Evolutionary conservation across 1,284 basidiomycete genomes (phyloP).

Genomic region (Pseudozyma sp.): DNA sequence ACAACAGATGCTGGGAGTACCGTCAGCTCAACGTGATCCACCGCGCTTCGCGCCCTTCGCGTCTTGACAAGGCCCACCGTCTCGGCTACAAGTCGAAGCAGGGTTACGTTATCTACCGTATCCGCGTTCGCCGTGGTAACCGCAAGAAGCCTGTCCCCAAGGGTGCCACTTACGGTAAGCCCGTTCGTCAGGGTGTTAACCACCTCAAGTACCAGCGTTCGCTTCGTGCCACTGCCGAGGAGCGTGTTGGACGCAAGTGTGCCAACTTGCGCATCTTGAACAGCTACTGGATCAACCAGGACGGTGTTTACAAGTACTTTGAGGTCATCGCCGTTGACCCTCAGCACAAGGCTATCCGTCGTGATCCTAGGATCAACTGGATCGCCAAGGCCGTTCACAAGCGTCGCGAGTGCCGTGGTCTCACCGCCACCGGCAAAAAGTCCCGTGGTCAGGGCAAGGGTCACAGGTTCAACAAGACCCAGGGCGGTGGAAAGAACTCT

Average conservation of each 20-base stretch:
- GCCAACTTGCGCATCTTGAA: slow-evolving; percentile 90
- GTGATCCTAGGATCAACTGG: slow-evolving; percentile 98
- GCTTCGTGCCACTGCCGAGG: slow-evolving; percentile 92
- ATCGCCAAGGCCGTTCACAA: slow-evolving; percentile 99
- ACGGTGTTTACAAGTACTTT: slow-evolving; percentile 99
- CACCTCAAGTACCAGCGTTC: slow-evolving; percentile 98
- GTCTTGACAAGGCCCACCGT: slow-evolving; percentile 98
- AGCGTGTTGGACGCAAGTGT: slow-evolving; percentile 96
- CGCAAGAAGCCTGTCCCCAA: slow-evolving; percentile 99
- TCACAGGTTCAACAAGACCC: slow-evolving; percentile 92
- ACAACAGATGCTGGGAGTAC: slow-evolving; percentile 88
- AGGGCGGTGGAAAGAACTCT: slow-evolving; percentile 76
- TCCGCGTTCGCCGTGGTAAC: slow-evolving; percentile 97
- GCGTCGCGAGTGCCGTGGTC: slow-evolving; percentile 95
- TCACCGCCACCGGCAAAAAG: slow-evolving; percentile 95
- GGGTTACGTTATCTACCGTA: slow-evolving; percentile 97
- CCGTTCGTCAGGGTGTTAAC: slow-evolving; percentile 99
- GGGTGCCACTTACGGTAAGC: slow-evolving; percentile 97
- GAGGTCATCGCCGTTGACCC: slow-evolving; percentile 99
- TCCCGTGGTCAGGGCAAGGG: slow-evolving; percentile 80
- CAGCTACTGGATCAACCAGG: slow-evolving; percentile 99
- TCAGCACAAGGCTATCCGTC: slow-evolving; percentile 88
- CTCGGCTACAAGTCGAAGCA: slow-evolving; percentile 99
- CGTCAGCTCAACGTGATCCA: slow-evolving; percentile 95
- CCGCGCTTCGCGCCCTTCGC: slow-evolving; percentile 95